Evolutionary conservation across 2,329 filamentous ascomycete genomes (phyloP).

Genomic region (Penicillium corylophilum): DNA sequence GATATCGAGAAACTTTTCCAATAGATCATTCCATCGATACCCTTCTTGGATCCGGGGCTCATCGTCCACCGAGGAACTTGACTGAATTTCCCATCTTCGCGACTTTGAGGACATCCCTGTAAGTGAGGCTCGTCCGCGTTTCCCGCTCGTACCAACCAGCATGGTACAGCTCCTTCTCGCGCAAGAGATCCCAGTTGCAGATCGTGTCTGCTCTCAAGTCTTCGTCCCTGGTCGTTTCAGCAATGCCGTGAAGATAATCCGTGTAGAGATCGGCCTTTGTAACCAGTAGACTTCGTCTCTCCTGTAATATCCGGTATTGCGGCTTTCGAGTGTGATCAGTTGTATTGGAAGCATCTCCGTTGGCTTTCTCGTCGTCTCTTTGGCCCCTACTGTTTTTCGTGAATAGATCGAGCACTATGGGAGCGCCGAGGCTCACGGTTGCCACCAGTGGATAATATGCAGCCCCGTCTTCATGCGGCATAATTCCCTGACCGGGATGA

Average conservation of each 20-base stretch:
- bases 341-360: conserved; percentile 8
- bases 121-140: conserved; percentile 61
- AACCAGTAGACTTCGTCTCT: conserved; percentile 70
- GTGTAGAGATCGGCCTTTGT: conserved; percentile 56
- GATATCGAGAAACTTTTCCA: background rate
- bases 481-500: conserved; percentile 82
- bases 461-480: conserved; percentile 90
- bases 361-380: background rate
- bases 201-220: conserved; percentile 55
- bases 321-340: background rate
- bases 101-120: conserved; percentile 83
- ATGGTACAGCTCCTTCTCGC: conserved; percentile 37
- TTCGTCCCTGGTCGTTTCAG: conserved; percentile 59
- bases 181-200: conserved; percentile 59
- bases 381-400: conserved; percentile 50
- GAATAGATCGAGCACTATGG: conserved; percentile 75
- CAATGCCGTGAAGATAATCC: conserved; percentile 61
- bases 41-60: background rate
- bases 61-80: conserved; percentile 46
- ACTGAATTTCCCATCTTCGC: conserved; percentile 70
- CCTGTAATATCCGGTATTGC: conserved; percentile 69
- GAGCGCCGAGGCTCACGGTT: conserved; percentile 80
- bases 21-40: background rate
- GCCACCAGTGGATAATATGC: conserved; percentile 88
- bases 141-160: conserved; percentile 48